Conservation (phyloP, 495 filamentous ascomycete species). For the Neurospora cerealis region DNA sequence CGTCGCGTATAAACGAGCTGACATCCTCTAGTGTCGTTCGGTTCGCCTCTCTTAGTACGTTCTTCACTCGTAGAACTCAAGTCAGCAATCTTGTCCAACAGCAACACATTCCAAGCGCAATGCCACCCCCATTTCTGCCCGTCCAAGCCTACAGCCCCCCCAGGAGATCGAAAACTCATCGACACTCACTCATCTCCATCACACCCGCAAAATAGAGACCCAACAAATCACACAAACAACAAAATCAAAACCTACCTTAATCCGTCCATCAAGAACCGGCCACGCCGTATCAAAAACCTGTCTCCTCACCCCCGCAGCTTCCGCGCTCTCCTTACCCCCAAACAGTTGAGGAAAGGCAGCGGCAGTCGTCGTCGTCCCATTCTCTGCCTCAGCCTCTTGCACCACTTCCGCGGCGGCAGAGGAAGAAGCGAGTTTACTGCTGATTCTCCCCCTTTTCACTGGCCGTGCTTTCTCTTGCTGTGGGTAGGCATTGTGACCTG, state of each 20-base stretch:
- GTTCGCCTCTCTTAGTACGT: conserved; percentile 55
- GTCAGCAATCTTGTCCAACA: conserved; percentile 18
- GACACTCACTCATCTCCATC: not conserved
- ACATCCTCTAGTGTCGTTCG: conserved; percentile 52
- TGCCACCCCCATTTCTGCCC: not conserved
- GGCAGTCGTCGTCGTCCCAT: not conserved
- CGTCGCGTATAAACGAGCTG: conserved; percentile 49
- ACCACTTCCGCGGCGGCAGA: not conserved
- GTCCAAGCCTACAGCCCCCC: not conserved
- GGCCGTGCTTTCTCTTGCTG: conserved; percentile 34
- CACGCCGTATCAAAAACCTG: conserved; percentile 57
- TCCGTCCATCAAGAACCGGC: conserved; percentile 53
- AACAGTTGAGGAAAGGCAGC: conserved; percentile 52
- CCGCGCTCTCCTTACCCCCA: conserved; percentile 47
- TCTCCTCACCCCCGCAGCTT: conserved; percentile 45
- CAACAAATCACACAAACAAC: not conserved
- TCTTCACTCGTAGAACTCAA: conserved; percentile 4
- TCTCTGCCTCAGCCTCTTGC: not conserved
- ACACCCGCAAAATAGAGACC: not conserved
- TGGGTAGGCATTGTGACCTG: conserved; percentile 18
- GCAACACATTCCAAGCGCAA: not conserved
- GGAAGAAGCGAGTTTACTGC: not conserved
- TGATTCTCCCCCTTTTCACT: conserved; percentile 53
- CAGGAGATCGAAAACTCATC: not conserved
- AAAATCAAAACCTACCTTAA: conserved; percentile 45